Evolutionary conservation across 768 basidiomycete species (phyloP).

Genomic region (Pisolithus microcarpus): DNA sequence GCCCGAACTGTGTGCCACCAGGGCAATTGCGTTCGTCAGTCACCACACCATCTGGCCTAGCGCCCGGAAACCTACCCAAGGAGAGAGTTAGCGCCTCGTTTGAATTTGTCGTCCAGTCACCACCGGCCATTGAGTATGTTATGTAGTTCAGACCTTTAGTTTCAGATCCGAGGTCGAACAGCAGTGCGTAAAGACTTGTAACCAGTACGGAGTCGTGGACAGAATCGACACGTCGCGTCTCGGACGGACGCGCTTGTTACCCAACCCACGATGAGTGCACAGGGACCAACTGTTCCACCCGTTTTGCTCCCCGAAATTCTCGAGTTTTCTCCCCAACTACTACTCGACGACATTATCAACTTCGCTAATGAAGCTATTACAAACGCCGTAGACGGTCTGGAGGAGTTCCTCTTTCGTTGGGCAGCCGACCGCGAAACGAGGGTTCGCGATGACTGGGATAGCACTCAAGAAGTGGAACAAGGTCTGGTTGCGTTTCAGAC

Average conservation of each 20-base stretch:
- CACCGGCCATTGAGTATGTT: constrained; percentile 14
- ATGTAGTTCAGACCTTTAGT: neutral
- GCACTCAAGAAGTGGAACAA: constrained; percentile 65
- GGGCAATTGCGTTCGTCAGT: constrained; percentile 1
- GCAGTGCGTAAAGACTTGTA: no score
- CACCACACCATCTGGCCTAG: neutral
- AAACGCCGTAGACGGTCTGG: constrained; percentile 72
- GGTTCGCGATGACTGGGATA: constrained; percentile 44
- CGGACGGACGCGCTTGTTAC: neutral
- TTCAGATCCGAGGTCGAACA: neutral
- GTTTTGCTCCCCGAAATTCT: constrained; percentile 66
- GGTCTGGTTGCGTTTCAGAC: constrained; percentile 85
- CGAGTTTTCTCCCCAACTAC: constrained; percentile 75
- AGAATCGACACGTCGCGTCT: constrained; percentile 21
- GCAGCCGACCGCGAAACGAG: constrained; percentile 54
- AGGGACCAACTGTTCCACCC: constrained; percentile 31
- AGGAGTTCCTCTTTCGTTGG: constrained; percentile 70
- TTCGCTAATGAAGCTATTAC: constrained; percentile 73
- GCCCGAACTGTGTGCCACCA: constrained; percentile 49
- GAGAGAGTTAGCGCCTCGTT: constrained; percentile 72
- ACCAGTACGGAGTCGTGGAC: neutral
- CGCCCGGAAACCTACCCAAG: constrained; percentile 43
- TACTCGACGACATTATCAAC: constrained; percentile 85
- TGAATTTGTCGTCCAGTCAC: constrained; percentile 72
- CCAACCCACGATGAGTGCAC: constrained; percentile 19